Evolutionary conservation across 2,329 filamentous ascomycete genomes (phyloP).

Genomic region (Aspergillus hortae): DNA sequence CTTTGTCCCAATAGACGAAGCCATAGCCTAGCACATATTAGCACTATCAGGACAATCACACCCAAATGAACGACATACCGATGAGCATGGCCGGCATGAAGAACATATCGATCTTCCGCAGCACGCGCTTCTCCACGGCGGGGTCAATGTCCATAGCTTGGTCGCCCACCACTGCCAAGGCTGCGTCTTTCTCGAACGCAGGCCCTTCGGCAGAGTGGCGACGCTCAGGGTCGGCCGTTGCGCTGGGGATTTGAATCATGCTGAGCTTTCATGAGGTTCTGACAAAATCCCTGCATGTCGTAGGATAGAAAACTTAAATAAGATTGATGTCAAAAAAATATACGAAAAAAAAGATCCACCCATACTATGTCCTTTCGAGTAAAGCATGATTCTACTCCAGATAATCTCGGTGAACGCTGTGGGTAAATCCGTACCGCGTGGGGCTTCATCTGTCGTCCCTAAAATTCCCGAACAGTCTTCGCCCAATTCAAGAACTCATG

Average conservation of each 20-base stretch:
- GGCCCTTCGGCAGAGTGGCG: constrained; percentile 3
- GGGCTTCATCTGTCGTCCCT: background rate
- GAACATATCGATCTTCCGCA: constrained; percentile 65
- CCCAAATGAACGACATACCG: constrained; percentile 29
- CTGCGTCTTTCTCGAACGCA: constrained; percentile 49
- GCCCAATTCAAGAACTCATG: no score
- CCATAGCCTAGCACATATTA: constrained; percentile 48
- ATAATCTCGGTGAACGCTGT: background rate
- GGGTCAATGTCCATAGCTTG: constrained; percentile 48
- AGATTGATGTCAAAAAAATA: background rate
- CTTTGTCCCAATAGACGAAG: constrained; percentile 68
- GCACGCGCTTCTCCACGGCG: constrained; percentile 51
- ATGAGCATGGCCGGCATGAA: constrained; percentile 66
- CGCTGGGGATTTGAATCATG: constrained; percentile 21
- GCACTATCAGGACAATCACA: background rate
- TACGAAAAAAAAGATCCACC: background rate
- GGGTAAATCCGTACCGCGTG: background rate
- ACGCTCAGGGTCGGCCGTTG: constrained; percentile 8
- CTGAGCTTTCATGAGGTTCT: background rate
- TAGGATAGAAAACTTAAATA: background rate
- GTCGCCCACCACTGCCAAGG: constrained; percentile 59
- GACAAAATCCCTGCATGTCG: no score
- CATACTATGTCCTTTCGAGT: background rate
- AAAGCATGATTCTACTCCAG: background rate
- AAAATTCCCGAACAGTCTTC: no score